Percentiles rank a stretch among this genome's conserved stretches.
Conservation (phyloP, 305 asterid species). For the Fraxinus latifolia region DNA sequence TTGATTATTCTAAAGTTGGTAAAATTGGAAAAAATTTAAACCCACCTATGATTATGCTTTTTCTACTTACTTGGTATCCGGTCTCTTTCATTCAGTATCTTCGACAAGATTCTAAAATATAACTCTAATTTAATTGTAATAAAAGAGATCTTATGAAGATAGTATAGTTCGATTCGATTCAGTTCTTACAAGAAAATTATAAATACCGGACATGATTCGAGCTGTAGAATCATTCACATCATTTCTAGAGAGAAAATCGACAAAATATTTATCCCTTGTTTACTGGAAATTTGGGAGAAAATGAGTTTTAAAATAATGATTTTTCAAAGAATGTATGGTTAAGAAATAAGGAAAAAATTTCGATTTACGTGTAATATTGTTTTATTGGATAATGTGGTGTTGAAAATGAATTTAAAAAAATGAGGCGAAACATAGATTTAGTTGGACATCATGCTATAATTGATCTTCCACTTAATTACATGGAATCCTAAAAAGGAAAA, state of each 20-base stretch:
- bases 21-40: neutral
- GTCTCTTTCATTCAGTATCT: neutral
- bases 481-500: neutral
- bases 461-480: neutral
- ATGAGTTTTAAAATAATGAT: no score
- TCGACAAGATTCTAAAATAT: neutral
- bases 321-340: no score
- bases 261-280: neutral
- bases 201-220: neutral
- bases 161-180: neutral
- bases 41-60: neutral
- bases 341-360: no score
- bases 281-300: no score
- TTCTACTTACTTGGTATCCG: neutral
- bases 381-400: no score
- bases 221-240: neutral
- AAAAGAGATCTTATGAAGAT: neutral
- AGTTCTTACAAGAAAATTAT: neutral
- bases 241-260: neutral
- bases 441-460: neutral
- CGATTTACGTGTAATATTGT: no score
- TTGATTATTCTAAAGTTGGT: neutral
- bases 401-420: no score
- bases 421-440: no score
- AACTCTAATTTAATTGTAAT: neutral